These are phyloP conservation scores for Mrakia hoshinonis DNA, from an alignment of 768 basidiomycete species.

Conservation along the genomic window DNA sequence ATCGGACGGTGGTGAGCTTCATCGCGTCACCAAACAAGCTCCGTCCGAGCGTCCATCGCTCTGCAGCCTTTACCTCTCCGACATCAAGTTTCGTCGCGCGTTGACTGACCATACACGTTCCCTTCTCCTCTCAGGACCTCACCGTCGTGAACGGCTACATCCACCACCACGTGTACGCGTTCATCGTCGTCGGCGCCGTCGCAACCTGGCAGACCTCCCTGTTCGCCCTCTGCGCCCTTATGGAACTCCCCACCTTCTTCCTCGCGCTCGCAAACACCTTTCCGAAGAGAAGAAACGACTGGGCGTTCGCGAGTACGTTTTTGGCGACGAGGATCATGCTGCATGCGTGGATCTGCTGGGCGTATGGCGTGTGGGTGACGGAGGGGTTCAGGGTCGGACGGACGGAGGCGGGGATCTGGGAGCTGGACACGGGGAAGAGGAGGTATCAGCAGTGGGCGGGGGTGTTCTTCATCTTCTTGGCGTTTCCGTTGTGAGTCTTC, in stretches of 20 bases:
- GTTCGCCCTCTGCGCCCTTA: background rate
- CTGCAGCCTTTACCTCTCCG: too few species aligned
- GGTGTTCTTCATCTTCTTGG: background rate
- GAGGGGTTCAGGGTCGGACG: too few species aligned
- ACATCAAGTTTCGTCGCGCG: too few species aligned
- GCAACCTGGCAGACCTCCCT: background rate
- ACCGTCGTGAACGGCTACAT: background rate
- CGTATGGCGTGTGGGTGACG: too few species aligned
- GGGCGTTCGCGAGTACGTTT: background rate
- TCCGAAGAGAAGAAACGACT: background rate
- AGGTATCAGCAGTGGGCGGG: background rate
- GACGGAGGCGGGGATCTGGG: too few species aligned
- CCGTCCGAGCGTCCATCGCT: too few species aligned
- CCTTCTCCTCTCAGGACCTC: background rate
- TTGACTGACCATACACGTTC: background rate
- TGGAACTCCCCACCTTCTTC: constrained; percentile 18
- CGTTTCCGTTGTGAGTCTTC: background rate
- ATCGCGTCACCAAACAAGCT: too few species aligned
- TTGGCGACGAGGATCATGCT: background rate
- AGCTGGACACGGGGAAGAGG: background rate
- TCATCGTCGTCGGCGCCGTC: background rate
- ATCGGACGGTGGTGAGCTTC: too few species aligned
- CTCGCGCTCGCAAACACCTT: background rate
- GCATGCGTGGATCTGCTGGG: background rate
- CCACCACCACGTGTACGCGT: background rate